These are phyloP conservation scores for Fagopyrum homotropicum DNA, from an alignment of 148 eudicot genomes.

Conservation along the genomic window DNA sequence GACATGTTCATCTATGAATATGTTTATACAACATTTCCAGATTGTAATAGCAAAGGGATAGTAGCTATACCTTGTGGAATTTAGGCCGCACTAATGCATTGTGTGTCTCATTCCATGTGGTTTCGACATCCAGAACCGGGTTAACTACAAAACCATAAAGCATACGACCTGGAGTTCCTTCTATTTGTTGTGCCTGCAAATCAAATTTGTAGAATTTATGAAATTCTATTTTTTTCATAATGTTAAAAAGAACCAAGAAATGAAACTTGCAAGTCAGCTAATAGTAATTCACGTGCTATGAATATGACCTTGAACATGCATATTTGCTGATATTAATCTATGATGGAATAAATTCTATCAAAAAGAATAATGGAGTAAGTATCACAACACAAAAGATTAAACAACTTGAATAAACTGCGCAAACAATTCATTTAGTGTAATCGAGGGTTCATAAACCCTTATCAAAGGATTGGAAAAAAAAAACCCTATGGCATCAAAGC, in stretches of 20 bases:
- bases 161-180: conserved; percentile 33
- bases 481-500: no score
- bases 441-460: not conserved
- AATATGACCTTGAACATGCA: no score
- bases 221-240: no score
- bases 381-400: not conserved
- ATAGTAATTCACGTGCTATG: no score
- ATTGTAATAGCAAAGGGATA: not conserved
- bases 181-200: conserved; percentile 37
- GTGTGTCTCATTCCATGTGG: conserved; percentile 42
- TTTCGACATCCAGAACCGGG: conserved; percentile 50
- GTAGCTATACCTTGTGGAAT: conserved; percentile 26
- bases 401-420: conserved; percentile 40
- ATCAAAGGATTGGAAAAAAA: no score
- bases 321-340: no score
- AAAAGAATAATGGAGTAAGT: no score
- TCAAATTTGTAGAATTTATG: no score
- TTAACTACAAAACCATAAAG: conserved; percentile 50
- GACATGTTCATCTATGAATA: not conserved
- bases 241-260: no score
- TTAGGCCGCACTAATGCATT: conserved; percentile 24
- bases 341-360: no score
- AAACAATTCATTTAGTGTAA: conserved; percentile 34
- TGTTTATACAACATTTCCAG: not conserved
- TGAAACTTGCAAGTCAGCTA: not conserved